phyloP scores from a whole-genome alignment of 345 rosid genomes.

The Eucalyptus leucophloia region DNA sequence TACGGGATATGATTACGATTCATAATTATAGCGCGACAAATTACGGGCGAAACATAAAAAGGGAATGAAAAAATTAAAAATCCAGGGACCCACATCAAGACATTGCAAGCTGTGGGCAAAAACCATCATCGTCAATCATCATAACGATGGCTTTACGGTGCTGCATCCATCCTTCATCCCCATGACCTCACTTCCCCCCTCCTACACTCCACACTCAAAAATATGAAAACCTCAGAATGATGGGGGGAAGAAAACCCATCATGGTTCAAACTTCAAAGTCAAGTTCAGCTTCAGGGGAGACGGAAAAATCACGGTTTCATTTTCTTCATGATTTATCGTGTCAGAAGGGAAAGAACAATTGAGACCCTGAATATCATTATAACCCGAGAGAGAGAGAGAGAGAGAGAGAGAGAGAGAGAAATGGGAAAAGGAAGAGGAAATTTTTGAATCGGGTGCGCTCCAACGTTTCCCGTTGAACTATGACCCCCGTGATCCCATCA shows the following conservation, averaged over 20 bases:
- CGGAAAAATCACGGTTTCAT: background rate
- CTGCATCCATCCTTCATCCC: background rate
- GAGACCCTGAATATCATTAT: background rate
- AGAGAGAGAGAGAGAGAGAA: too few species aligned
- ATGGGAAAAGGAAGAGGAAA: background rate
- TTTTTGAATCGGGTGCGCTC: constrained; percentile 50
- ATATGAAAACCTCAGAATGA: background rate
- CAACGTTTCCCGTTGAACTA: constrained; percentile 32
- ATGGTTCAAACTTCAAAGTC: background rate
- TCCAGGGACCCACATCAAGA: background rate
- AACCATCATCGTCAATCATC: background rate
- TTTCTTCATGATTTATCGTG: background rate
- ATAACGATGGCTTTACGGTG: background rate
- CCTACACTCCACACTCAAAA: background rate
- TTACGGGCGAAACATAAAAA: background rate
- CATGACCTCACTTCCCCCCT: background rate
- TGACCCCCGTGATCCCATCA: constrained; percentile 12
- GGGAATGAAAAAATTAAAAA: background rate
- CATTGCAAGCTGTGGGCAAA: background rate
- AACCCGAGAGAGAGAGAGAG: background rate
- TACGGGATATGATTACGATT: too few species aligned
- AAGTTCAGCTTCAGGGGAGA: background rate
- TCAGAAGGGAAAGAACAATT: background rate
- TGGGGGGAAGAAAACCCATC: background rate
- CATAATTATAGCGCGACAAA: background rate